Evolutionary conservation across 192 early-diverging fungal species (phyloP).

Genomic region (Paraglomus brasilianum): DNA sequence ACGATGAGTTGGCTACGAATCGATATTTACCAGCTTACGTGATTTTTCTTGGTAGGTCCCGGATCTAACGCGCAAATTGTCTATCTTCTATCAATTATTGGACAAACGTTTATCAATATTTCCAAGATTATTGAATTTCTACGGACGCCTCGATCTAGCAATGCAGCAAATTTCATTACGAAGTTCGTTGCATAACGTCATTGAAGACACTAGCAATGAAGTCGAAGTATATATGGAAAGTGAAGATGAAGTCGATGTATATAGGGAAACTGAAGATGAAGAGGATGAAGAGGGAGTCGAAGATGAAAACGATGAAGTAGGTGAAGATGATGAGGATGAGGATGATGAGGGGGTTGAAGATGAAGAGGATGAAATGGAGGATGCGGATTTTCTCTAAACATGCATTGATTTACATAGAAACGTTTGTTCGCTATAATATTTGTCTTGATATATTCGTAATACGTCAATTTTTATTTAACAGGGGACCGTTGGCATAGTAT

Average conservation of each 20-base stretch:
- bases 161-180: slow-evolving; percentile 50
- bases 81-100: slow-evolving; percentile 51
- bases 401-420: too few relatives aligned
- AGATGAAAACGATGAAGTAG: slow-evolving; percentile 30
- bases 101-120: slow-evolving; percentile 46
- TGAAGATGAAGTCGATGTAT: slow-evolving; percentile 21
- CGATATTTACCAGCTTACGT: neutral
- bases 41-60: slow-evolving; percentile 35
- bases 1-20: neutral
- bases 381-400: too few relatives aligned
- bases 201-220: slow-evolving; percentile 40
- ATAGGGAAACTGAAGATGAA: slow-evolving; percentile 3
- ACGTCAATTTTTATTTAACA: too few relatives aligned
- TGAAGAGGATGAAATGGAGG: neutral
- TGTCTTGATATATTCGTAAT: too few relatives aligned
- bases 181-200: slow-evolving; percentile 28
- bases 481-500: too few relatives aligned
- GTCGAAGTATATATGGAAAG: slow-evolving; percentile 49
- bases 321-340: neutral
- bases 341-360: neutral
- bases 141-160: slow-evolving; percentile 54
- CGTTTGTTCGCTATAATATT: too few relatives aligned
- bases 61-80: slow-evolving; percentile 48
- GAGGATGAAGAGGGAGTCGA: slow-evolving; percentile 29
- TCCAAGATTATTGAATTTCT: slow-evolving; percentile 47